phyloP scores from a whole-genome alignment of 2,329 filamentous ascomycete genomes.

The Fusarium camptoceras region DNA sequence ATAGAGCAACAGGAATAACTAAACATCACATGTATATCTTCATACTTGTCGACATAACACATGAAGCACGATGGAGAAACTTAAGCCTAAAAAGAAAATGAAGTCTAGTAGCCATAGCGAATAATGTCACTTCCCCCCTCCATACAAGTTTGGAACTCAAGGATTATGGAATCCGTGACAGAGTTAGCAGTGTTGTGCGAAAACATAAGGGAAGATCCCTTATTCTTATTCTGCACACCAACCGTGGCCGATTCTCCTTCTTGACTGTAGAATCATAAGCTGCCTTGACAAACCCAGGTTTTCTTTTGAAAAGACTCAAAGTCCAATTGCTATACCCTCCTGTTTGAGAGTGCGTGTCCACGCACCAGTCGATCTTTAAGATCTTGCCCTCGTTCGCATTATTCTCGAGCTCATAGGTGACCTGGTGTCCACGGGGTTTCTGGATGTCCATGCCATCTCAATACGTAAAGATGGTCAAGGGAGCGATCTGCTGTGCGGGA shows the following conservation, averaged over 20 bases:
- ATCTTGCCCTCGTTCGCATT: not conserved
- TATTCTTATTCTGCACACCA: not conserved
- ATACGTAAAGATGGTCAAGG: not conserved
- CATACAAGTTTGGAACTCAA: not conserved
- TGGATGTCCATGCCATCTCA: not conserved
- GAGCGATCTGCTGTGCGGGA: fast-evolving
- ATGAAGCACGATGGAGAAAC: too few relatives aligned
- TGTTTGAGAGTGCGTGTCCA: not conserved
- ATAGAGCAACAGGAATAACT: too few relatives aligned
- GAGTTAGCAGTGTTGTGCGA: not conserved
- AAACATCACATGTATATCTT: too few relatives aligned
- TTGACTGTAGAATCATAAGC: not conserved
- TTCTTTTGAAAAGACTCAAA: not conserved
- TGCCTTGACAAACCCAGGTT: not conserved
- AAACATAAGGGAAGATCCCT: not conserved
- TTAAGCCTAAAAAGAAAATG: too few relatives aligned
- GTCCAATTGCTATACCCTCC: not conserved
- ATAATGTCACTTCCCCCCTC: not conserved
- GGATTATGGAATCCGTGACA: not conserved
- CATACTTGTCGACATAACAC: too few relatives aligned
- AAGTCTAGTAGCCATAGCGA: too few relatives aligned
- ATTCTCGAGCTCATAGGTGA: not conserved
- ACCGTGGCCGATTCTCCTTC: not conserved
- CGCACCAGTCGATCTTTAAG: not conserved
- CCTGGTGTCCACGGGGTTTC: not conserved